These are phyloP conservation scores for Metarhizium album DNA, from an alignment of 2,329 filamentous ascomycete genomes.

Conservation along the genomic window DNA sequence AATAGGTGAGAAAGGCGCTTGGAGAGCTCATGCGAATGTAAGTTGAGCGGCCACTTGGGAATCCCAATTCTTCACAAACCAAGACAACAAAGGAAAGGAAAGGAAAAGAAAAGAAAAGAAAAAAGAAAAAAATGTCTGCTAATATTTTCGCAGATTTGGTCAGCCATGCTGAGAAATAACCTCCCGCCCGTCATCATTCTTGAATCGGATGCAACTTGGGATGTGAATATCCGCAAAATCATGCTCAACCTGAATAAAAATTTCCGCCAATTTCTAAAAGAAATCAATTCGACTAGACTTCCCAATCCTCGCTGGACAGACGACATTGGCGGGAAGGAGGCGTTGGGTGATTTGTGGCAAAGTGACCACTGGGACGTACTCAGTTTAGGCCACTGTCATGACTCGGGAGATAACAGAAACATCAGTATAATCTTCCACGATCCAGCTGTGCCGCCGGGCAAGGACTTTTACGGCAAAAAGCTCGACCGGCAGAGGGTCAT, in stretches of 20 bases:
- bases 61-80: no score
- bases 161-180: slow-evolving; percentile 13
- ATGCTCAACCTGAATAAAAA: slow-evolving; percentile 12
- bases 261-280: background rate
- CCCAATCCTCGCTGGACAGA: background rate
- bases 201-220: slow-evolving; percentile 19
- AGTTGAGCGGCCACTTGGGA: no score
- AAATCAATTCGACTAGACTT: background rate
- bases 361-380: background rate
- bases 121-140: no score
- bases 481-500: slow-evolving; percentile 15
- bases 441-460: slow-evolving; percentile 7
- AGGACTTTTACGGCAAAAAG: slow-evolving; percentile 9
- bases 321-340: background rate
- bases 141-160: slow-evolving; percentile 13
- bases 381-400: background rate
- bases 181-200: slow-evolving; percentile 14
- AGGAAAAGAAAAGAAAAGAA: no score
- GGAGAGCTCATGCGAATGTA: slow-evolving; percentile 19
- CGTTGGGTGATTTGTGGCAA: background rate
- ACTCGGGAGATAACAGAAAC: background rate
- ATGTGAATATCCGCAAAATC: slow-evolving; percentile 15
- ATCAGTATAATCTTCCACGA: slow-evolving; percentile 10
- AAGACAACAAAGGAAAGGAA: no score
- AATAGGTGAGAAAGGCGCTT: slow-evolving; percentile 14